phyloP scores from a whole-genome alignment of 805 yeast genomes.

The Metschnikowia similis region DNA sequence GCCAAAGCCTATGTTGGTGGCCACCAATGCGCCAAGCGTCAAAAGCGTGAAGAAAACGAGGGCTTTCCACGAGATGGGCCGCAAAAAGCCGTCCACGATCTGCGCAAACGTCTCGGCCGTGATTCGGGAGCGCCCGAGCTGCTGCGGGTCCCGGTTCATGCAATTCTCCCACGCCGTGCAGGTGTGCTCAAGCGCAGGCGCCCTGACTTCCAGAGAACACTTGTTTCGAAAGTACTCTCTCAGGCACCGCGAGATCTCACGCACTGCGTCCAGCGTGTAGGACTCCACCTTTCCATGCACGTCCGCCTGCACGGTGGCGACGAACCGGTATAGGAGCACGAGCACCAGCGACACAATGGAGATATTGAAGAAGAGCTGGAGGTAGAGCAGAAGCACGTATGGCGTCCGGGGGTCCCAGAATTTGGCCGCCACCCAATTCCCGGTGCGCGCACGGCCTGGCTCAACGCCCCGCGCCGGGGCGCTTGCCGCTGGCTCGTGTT shows the following conservation, averaged over 20 bases:
- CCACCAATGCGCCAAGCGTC: slow-evolving; percentile 48
- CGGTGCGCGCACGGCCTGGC: background rate
- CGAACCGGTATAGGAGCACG: slow-evolving; percentile 48
- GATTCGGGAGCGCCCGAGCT: slow-evolving; percentile 61
- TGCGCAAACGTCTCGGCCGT: slow-evolving; percentile 84
- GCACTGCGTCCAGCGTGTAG: slow-evolving; percentile 54
- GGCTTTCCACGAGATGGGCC: slow-evolving; percentile 67
- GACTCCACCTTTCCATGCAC: slow-evolving; percentile 66
- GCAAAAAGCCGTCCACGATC: slow-evolving; percentile 70
- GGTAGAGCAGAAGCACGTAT: slow-evolving; percentile 53
- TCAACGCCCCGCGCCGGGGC: background rate
- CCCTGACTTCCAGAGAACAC: slow-evolving; percentile 61
- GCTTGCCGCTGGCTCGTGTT: background rate
- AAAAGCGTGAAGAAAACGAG: slow-evolving; percentile 45
- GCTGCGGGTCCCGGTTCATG: slow-evolving; percentile 72
- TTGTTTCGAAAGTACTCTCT: slow-evolving; percentile 66
- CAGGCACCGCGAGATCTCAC: slow-evolving; percentile 65
- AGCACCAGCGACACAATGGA: slow-evolving; percentile 47
- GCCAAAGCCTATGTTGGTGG: slow-evolving; percentile 36
- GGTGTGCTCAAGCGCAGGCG: slow-evolving; percentile 66
- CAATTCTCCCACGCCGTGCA: slow-evolving; percentile 80
- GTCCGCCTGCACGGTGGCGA: slow-evolving; percentile 59
- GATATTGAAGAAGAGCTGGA: slow-evolving; percentile 60
- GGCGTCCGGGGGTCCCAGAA: slow-evolving; percentile 48
- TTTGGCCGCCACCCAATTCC: background rate